A percentile compares a stretch with the other conserved stretches of the same genome.
Conservation (phyloP, 192 early-diverging fungal species). For the Chytriomyces hyalinus region DNA sequence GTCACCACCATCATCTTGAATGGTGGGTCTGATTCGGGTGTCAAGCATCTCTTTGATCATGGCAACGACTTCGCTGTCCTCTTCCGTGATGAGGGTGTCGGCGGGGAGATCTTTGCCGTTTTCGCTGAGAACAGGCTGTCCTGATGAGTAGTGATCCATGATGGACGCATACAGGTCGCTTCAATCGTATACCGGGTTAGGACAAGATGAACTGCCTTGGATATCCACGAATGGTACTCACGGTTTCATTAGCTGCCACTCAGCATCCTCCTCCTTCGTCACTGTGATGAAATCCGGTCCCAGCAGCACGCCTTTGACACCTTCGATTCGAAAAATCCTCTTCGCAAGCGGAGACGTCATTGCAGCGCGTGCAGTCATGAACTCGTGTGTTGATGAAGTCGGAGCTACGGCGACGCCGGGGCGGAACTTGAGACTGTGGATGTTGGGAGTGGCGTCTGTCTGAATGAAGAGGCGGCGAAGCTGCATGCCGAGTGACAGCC, state of each 20-base stretch:
- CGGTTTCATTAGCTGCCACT: constrained; percentile 98
- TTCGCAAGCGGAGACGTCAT: constrained; percentile 84
- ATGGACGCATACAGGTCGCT: constrained; percentile 92
- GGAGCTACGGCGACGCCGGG: constrained; percentile 80
- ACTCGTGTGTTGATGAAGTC: constrained; percentile 71
- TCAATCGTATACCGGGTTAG: no score
- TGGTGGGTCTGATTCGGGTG: constrained; percentile 90
- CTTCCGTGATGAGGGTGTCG: constrained; percentile 71
- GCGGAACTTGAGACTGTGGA: constrained; percentile 94
- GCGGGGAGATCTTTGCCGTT: constrained; percentile 38
- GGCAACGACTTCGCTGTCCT: constrained; percentile 90
- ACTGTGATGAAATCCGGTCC: constrained; percentile 96
- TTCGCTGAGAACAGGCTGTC: constrained; percentile 72
- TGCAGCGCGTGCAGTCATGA: constrained; percentile 72
- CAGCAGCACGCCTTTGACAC: constrained; percentile 87
- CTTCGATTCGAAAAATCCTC: constrained; percentile 89
- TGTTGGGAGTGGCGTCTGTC: constrained; percentile 90
- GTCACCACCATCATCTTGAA: constrained; percentile 99
- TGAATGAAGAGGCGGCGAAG: constrained; percentile 59
- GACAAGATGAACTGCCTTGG: no score
- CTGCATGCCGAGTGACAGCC: no score
- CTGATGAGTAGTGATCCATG: constrained; percentile 86
- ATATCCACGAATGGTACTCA: no score
- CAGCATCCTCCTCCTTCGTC: constrained; percentile 82
- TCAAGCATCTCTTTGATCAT: constrained; percentile 99